phyloP scores from a whole-genome alignment of 345 rosid species.

The Psidium guajava region DNA sequence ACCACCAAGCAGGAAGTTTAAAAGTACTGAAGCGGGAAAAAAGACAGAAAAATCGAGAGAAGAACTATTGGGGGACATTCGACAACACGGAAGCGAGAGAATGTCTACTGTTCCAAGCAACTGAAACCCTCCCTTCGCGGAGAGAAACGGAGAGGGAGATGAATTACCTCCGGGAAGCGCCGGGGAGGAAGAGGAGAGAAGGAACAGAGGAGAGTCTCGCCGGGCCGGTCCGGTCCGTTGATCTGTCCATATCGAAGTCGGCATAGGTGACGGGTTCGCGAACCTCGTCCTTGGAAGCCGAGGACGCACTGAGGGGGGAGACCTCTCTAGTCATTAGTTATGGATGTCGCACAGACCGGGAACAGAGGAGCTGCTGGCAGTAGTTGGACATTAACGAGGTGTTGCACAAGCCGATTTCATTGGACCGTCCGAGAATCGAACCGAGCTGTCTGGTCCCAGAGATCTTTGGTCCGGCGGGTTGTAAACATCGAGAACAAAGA shows the following conservation, averaged over 20 bases:
- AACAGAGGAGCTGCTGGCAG: rapidly evolving
- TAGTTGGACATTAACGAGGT: neutral
- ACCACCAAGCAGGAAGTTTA: too few relatives aligned
- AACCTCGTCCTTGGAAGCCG: conserved; percentile 15
- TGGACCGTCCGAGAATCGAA: too few relatives aligned
- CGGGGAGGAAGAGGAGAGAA: conserved; percentile 50
- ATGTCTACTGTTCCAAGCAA: rapidly evolving
- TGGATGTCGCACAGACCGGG: rapidly evolving
- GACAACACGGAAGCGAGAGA: neutral
- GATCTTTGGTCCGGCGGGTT: too few relatives aligned
- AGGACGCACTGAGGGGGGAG: neutral
- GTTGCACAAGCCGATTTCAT: neutral
- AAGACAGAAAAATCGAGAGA: neutral
- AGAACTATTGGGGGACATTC: neutral
- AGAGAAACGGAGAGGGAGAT: neutral
- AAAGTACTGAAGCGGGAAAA: neutral
- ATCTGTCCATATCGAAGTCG: neutral
- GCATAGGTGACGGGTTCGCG: neutral
- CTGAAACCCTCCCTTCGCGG: neutral
- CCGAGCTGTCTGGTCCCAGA: too few relatives aligned
- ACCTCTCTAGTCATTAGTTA: rapidly evolving
- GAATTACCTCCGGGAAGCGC: conserved; percentile 79
- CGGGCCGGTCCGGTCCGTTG: conserved; percentile 6
- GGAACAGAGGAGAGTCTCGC: conserved; percentile 51
- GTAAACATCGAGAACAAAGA: neutral